A percentile compares a stretch with the other conserved stretches of the same genome.
phyloP scores from a whole-genome alignment of 2,329 filamentous ascomycete genomes.

The Epichloe typhina region DNA sequence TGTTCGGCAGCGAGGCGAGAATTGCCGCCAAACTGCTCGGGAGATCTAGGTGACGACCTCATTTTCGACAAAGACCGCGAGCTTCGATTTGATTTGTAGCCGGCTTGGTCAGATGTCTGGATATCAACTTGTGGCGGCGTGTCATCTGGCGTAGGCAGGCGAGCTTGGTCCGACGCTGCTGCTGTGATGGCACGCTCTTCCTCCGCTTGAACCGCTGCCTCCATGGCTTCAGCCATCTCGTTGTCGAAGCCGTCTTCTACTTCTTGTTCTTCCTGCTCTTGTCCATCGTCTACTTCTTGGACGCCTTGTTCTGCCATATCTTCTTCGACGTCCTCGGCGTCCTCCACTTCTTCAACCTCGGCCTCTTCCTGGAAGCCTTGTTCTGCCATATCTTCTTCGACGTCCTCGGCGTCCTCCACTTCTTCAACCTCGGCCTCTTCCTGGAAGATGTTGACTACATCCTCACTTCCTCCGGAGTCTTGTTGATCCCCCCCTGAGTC shows the following conservation, averaged over 20 bases:
- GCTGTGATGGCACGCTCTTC: constrained; percentile 7
- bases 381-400: constrained; percentile 4
- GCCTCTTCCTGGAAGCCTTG: background rate
- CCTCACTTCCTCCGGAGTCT: background rate
- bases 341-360: background rate
- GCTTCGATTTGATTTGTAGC: constrained; percentile 9
- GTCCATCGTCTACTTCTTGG: constrained; percentile 1
- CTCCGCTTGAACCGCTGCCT: constrained; percentile 5
- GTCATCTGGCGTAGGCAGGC: constrained; percentile 40
- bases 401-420: background rate
- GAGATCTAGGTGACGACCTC: background rate
- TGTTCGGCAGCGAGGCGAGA: background rate
- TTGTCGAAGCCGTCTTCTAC: background rate
- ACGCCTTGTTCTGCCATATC: constrained; percentile 1
- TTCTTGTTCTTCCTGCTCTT: constrained; percentile 5
- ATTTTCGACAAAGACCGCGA: background rate
- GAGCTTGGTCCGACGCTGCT: constrained; percentile 27
- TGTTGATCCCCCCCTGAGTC: background rate
- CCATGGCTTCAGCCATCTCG: constrained; percentile 1
- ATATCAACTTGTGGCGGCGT: constrained; percentile 27
- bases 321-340: constrained; percentile 5
- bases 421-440: background rate
- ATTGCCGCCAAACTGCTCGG: background rate
- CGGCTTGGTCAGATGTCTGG: constrained; percentile 8
- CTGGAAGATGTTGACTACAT: background rate